phyloP scores from a whole-genome alignment of 2,329 filamentous ascomycete species.

The Corynespora cassiicola region DNA sequence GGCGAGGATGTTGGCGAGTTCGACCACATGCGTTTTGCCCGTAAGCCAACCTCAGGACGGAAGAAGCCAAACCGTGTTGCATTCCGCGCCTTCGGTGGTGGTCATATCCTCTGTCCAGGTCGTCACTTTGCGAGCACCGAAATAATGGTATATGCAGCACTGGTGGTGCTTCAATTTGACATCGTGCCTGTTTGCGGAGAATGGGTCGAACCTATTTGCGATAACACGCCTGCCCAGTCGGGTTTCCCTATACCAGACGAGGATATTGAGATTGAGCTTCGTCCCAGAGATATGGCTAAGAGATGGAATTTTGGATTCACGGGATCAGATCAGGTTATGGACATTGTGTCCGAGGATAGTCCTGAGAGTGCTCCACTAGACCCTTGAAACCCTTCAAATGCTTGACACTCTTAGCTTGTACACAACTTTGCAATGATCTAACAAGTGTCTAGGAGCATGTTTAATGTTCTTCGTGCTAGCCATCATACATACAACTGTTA shows the following conservation, averaged over 20 bases:
- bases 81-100: constrained; percentile 36
- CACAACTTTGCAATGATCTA: too few relatives aligned
- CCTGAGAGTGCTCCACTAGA: too few relatives aligned
- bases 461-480: too few relatives aligned
- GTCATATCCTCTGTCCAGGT: constrained; percentile 37
- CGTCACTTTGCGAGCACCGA: constrained; percentile 41
- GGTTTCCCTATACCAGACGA: constrained; percentile 12
- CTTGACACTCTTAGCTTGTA: too few relatives aligned
- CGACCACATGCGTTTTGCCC: constrained; percentile 36
- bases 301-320: too few relatives aligned
- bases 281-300: too few relatives aligned
- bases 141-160: constrained; percentile 28
- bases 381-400: too few relatives aligned
- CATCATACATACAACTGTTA: too few relatives aligned
- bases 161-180: constrained; percentile 35
- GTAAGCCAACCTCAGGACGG: constrained; percentile 2
- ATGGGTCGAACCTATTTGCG: constrained; percentile 16
- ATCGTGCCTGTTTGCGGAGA: constrained; percentile 18
- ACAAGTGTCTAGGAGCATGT: too few relatives aligned
- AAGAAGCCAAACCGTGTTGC: constrained; percentile 14
- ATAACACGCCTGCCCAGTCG: constrained; percentile 15
- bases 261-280: constrained; percentile 13
- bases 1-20: constrained; percentile 34
- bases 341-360: too few relatives aligned
- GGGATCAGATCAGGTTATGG: too few relatives aligned